These are phyloP conservation scores for Plenodomus tracheiphilus DNA, from an alignment of 2,329 filamentous ascomycete genomes.

Conservation along the genomic window DNA sequence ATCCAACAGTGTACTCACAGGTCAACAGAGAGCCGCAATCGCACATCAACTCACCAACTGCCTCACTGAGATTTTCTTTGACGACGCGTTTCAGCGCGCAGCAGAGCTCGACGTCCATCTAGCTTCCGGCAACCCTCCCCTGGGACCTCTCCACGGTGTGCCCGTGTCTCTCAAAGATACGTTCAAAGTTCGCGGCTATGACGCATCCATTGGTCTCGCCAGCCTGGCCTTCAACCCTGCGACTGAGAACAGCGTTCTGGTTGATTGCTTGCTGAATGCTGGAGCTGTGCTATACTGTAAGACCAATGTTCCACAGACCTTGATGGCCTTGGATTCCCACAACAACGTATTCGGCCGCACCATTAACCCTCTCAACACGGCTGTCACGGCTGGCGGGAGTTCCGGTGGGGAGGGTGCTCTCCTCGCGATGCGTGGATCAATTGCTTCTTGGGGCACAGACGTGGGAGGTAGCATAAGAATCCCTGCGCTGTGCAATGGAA, in stretches of 20 bases:
- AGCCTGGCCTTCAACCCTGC: constrained; percentile 49
- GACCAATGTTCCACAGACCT: constrained; percentile 59
- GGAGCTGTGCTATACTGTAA: constrained; percentile 58
- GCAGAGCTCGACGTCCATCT: constrained; percentile 47
- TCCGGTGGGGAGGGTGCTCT: constrained; percentile 59
- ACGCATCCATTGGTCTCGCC: constrained; percentile 49
- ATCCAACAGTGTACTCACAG: constrained; percentile 2
- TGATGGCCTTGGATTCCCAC: constrained; percentile 57
- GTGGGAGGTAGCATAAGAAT: constrained; percentile 59
- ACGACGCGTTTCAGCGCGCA: constrained; percentile 40
- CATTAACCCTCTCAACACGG: constrained; percentile 53
- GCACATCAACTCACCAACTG: constrained; percentile 52
- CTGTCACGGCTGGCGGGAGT: constrained; percentile 56
- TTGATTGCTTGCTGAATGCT: constrained; percentile 48
- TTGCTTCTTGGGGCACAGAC: constrained; percentile 57
- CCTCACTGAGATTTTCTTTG: constrained; percentile 46
- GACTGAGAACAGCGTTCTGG: constrained; percentile 45
- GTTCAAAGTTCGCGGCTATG: constrained; percentile 53
- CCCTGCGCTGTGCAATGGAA: constrained; percentile 54
- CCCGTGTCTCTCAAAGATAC: constrained; percentile 55
- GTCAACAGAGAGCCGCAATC: constrained; percentile 48
- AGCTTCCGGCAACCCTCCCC: constrained; percentile 40
- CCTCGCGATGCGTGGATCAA: constrained; percentile 54
- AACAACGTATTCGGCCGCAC: constrained; percentile 55
- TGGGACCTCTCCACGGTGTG: constrained; percentile 53